These are phyloP conservation scores for Populus alba DNA, from an alignment of 345 rosid genomes.

Conservation along the genomic window DNA sequence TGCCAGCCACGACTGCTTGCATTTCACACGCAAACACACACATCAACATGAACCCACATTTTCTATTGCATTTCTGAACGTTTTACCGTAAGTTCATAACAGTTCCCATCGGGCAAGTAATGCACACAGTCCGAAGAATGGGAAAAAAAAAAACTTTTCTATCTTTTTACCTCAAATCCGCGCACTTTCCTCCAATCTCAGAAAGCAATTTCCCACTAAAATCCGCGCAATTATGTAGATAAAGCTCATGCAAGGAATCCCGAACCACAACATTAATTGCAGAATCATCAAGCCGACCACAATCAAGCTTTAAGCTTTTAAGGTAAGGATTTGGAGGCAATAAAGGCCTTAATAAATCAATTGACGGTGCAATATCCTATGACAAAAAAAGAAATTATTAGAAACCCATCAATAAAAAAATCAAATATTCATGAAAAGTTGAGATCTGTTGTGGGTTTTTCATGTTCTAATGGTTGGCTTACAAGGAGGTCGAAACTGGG, in stretches of 20 bases:
- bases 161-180: constrained; percentile 53
- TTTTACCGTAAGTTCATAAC: not conserved
- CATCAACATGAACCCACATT: not conserved
- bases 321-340: constrained; percentile 67
- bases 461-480: constrained; percentile 11
- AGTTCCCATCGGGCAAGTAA: not conserved
- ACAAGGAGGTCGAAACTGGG: constrained; percentile 74
- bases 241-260: constrained; percentile 67
- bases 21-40: not conserved
- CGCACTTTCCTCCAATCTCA: constrained; percentile 68
- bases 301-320: constrained; percentile 73
- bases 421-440: not conserved
- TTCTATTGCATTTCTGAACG: not conserved
- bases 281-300: constrained; percentile 65
- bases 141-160: no score
- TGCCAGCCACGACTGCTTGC: not conserved
- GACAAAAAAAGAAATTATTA: not conserved
- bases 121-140: not conserved
- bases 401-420: not conserved
- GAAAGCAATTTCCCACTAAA: constrained; percentile 77
- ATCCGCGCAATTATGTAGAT: constrained; percentile 63
- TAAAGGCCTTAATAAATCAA: constrained; percentile 59
- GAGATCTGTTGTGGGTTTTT: not conserved
- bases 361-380: constrained; percentile 56
- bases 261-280: constrained; percentile 48